Conservation (phyloP, 768 basidiomycete species). For the Pleurotus djamor region DNA sequence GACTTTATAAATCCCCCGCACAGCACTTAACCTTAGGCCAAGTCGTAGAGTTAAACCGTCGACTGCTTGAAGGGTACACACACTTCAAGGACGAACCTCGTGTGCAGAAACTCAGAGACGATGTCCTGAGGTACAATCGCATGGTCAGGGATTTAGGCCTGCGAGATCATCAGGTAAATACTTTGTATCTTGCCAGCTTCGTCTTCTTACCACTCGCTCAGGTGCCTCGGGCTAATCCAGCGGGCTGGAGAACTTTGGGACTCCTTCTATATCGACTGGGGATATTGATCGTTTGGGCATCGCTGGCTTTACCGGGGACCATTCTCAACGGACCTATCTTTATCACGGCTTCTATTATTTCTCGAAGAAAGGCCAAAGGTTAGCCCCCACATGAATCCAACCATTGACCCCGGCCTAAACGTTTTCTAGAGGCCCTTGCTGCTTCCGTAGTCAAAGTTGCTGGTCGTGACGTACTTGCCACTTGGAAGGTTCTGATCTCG, state of each 20-base stretch:
- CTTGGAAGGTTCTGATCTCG: conserved; percentile 96
- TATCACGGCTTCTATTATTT: conserved; percentile 84
- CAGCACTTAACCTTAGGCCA: conserved; percentile 93
- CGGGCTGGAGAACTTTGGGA: conserved; percentile 83
- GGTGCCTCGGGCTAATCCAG: conserved; percentile 87
- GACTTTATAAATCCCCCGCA: conserved; percentile 92
- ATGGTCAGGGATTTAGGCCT: conserved; percentile 85
- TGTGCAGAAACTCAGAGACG: conserved; percentile 73
- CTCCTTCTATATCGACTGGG: conserved; percentile 80
- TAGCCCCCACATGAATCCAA: not conserved
- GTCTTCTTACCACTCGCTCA: conserved; percentile 21
- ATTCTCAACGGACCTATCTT: conserved; percentile 94
- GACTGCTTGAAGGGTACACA: conserved; percentile 89
- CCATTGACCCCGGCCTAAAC: not conserved
- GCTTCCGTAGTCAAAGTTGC: conserved; percentile 94
- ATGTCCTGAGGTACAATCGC: conserved; percentile 90
- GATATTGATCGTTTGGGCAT: conserved; percentile 77
- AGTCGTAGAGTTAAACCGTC: conserved; percentile 91
- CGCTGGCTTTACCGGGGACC: conserved; percentile 86
- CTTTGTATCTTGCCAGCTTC: not conserved
- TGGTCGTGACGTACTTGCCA: conserved; percentile 94
- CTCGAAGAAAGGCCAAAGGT: conserved; percentile 90
- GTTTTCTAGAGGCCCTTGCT: conserved; percentile 81
- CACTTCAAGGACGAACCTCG: conserved; percentile 92
- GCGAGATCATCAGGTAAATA: conserved; percentile 84